Evolutionary conservation across 495 filamentous ascomycete species (phyloP).

Genomic region (Aspergillus conjunctus): DNA sequence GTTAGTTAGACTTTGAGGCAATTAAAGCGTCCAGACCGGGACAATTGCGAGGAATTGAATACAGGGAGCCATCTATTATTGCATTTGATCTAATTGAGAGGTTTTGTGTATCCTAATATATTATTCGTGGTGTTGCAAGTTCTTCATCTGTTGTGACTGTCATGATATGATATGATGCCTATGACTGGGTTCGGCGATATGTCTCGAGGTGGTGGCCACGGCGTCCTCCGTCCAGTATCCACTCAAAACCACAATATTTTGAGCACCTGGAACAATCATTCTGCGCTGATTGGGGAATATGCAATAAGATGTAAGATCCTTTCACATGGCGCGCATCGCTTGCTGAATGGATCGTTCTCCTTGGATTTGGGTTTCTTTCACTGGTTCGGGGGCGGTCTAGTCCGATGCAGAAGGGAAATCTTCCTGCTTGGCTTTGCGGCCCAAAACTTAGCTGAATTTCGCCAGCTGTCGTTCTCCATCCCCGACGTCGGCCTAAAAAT

Average conservation of each 20-base stretch:
- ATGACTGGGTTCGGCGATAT: not conserved
- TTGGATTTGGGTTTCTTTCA: not conserved
- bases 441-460: conserved; percentile 13
- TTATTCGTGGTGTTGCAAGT: not conserved
- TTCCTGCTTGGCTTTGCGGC: conserved; percentile 13
- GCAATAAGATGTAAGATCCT: conserved; percentile 6
- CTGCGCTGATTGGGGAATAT: conserved; percentile 8
- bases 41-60: not conserved
- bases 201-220: conserved; percentile 1
- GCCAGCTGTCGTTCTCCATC: conserved; percentile 8
- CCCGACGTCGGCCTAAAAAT: conserved; percentile 37
- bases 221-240: not conserved
- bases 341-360: not conserved
- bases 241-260: not conserved
- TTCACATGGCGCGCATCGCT: conserved; percentile 1
- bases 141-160: not conserved
- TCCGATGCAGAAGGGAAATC: conserved; percentile 3
- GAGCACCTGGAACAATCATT: not conserved
- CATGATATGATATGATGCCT: not conserved
- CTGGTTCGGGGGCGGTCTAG: not conserved
- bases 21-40: not conserved
- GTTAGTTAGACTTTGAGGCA: conserved; percentile 4
- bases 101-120: not conserved
- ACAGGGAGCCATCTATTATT: not conserved
- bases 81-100: not conserved